phyloP scores from a whole-genome alignment of 2,329 filamentous ascomycete species.

The Claviceps pazoutovae region DNA sequence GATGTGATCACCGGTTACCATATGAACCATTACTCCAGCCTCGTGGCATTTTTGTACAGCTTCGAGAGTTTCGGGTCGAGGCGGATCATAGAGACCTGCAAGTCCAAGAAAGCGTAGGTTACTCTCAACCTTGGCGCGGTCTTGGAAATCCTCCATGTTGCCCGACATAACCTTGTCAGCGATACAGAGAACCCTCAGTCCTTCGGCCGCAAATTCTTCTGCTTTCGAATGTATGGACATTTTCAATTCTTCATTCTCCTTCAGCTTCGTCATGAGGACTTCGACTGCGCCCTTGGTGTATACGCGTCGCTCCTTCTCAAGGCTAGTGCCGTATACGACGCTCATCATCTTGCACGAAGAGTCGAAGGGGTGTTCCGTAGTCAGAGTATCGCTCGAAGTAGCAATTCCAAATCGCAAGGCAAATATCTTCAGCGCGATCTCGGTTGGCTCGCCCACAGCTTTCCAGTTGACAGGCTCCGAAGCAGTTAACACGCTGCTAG shows the following conservation, averaged over 20 bases:
- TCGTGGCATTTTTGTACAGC: conserved; percentile 44
- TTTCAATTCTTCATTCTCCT: conserved; percentile 33
- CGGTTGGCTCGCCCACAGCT: conserved; percentile 53
- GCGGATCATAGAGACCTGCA: conserved; percentile 59
- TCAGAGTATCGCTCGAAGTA: conserved; percentile 28
- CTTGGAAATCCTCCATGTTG: conserved; percentile 22
- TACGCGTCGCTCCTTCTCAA: conserved; percentile 24
- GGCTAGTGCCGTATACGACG: conserved; percentile 40
- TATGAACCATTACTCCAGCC: conserved; percentile 52
- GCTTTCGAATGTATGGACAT: conserved; percentile 32
- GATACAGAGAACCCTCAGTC: conserved; percentile 55
- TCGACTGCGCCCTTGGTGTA: conserved; percentile 48
- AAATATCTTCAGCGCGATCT: conserved; percentile 62
- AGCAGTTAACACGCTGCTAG: conserved; percentile 32
- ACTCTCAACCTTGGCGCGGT: conserved; percentile 40
- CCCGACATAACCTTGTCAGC: conserved; percentile 35
- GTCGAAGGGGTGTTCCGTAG: conserved; percentile 60
- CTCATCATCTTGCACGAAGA: conserved; percentile 64
- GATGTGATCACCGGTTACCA: conserved; percentile 57
- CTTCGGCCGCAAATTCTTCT: conserved; percentile 44
- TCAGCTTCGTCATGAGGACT: conserved; percentile 37
- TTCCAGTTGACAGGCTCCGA: conserved; percentile 35
- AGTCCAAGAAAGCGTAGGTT: conserved; percentile 53
- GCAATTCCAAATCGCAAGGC: conserved; percentile 51
- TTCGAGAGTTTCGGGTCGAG: conserved; percentile 49